Conservation (phyloP, 495 filamentous ascomycete species). For the Monascus purpureus region DNA sequence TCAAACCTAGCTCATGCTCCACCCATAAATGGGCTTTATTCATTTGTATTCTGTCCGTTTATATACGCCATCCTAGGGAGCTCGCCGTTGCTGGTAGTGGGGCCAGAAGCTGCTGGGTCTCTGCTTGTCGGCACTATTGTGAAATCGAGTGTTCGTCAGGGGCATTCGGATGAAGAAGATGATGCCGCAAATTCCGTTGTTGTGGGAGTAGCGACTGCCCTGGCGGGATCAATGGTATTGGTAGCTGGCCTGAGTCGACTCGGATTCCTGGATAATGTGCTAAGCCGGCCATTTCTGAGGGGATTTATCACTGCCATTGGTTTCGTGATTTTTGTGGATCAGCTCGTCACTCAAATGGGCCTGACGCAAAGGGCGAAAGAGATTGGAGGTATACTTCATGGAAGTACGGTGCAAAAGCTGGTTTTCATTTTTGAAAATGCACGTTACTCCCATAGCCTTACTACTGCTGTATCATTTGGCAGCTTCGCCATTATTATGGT, state of each 20-base stretch:
- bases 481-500: constrained; percentile 86
- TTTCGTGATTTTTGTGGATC: constrained; percentile 89
- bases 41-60: constrained; percentile 83
- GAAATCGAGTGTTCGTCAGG: constrained; percentile 54
- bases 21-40: constrained; percentile 89
- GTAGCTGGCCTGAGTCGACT: constrained; percentile 68
- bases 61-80: constrained; percentile 84
- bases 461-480: constrained; percentile 55
- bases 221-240: constrained; percentile 78
- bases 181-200: constrained; percentile 58
- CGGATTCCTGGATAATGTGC: constrained; percentile 90
- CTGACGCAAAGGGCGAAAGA: constrained; percentile 47
- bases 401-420: constrained; percentile 73
- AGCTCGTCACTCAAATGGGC: constrained; percentile 82
- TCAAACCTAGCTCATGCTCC: constrained; percentile 88
- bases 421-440: constrained; percentile 60
- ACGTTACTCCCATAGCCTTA: constrained; percentile 52
- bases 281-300: constrained; percentile 80
- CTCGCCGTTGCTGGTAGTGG: constrained; percentile 85
- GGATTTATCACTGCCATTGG: constrained; percentile 97
- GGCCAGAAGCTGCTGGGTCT: constrained; percentile 87
- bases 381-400: constrained; percentile 49
- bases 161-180: constrained; percentile 56
- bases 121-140: constrained; percentile 82
- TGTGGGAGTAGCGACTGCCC: constrained; percentile 76